A percentile compares a stretch with the other conserved stretches of the same genome.
Conservation (phyloP, 1,284 basidiomycete genomes). For the Ceratobasidium sp. region DNA sequence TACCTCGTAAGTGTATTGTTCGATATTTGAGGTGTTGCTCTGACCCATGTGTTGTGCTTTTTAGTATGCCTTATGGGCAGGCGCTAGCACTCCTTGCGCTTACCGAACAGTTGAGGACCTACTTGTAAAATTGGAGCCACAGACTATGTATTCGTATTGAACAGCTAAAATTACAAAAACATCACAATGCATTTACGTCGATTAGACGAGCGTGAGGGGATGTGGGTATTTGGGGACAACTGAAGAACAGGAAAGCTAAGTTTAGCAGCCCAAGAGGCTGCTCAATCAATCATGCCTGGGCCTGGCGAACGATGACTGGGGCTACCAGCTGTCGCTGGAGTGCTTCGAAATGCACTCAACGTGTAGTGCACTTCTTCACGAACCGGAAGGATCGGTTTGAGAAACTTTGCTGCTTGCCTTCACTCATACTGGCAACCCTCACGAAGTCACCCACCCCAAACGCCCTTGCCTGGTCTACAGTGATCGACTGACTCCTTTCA, state of each 20-base stretch:
- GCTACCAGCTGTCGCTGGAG: no score
- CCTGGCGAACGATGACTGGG: no score
- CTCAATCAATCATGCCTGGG: no score
- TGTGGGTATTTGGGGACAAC: no score
- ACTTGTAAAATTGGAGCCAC: slow-evolving; percentile 45
- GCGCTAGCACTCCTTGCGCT: slow-evolving; percentile 60
- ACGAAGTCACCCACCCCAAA: not conserved
- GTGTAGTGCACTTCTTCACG: no score
- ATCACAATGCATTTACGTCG: not conserved
- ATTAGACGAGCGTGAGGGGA: not conserved
- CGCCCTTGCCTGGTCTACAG: slow-evolving; percentile 16
- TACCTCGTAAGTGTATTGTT: slow-evolving; percentile 48
- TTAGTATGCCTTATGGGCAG: slow-evolving; percentile 69
- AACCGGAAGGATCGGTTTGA: no score
- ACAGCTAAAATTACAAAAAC: not conserved
- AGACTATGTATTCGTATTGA: not conserved
- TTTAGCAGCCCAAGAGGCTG: no score
- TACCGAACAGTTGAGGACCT: slow-evolving; percentile 57
- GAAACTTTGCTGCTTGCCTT: slow-evolving; percentile 10
- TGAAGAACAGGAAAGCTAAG: no score
- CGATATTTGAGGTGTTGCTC: not conserved
- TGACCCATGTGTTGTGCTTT: not conserved
- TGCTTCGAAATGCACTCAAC: no score
- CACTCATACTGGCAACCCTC: not conserved
- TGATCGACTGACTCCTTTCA: slow-evolving; percentile 10